Conservation (phyloP, 2,329 filamentous ascomycete genomes). For the Trichoderma atrobrunneum region DNA sequence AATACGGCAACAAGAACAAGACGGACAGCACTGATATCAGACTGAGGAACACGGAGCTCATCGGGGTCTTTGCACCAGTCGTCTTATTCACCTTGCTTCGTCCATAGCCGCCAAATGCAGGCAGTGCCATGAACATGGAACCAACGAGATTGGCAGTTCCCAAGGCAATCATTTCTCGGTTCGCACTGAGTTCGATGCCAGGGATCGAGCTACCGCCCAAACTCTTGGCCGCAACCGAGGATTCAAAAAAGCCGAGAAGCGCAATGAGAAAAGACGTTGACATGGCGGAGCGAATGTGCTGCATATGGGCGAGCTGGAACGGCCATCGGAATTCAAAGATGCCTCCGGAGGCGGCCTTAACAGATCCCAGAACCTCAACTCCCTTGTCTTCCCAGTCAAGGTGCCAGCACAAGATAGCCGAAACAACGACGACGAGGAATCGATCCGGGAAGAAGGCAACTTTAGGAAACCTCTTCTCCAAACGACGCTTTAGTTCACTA, state of each 20-base stretch:
- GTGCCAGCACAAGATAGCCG: constrained; percentile 73
- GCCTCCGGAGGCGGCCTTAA: constrained; percentile 70
- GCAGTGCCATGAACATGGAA: constrained; percentile 86
- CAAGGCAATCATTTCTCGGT: constrained; percentile 88
- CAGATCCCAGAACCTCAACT: constrained; percentile 77
- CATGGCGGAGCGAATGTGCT: constrained; percentile 80
- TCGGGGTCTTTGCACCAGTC: constrained; percentile 87
- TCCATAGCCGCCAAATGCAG: constrained; percentile 93
- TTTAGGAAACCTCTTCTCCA: constrained; percentile 74
- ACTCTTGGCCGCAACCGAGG: constrained; percentile 91
- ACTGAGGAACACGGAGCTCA: constrained; percentile 87
- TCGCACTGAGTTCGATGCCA: constrained; percentile 80
- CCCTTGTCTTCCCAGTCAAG: constrained; percentile 77
- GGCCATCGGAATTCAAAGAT: constrained; percentile 82
- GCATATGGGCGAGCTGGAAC: constrained; percentile 71
- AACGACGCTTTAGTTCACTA: constrained; percentile 74
- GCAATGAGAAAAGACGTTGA: constrained; percentile 91
- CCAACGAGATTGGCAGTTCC: constrained; percentile 89
- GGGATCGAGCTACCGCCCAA: constrained; percentile 68
- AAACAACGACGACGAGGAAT: constrained; percentile 82
- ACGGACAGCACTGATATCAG: constrained; percentile 79
- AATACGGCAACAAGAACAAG: constrained; percentile 79
- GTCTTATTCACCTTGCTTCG: constrained; percentile 92
- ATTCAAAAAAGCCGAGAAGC: constrained; percentile 97
- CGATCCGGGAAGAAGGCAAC: constrained; percentile 91